Evolutionary conservation across 768 basidiomycete genomes (phyloP), one percentile per base, ranked within the genome.

Genomic region (Boletus vermiculosoides): DNA sequence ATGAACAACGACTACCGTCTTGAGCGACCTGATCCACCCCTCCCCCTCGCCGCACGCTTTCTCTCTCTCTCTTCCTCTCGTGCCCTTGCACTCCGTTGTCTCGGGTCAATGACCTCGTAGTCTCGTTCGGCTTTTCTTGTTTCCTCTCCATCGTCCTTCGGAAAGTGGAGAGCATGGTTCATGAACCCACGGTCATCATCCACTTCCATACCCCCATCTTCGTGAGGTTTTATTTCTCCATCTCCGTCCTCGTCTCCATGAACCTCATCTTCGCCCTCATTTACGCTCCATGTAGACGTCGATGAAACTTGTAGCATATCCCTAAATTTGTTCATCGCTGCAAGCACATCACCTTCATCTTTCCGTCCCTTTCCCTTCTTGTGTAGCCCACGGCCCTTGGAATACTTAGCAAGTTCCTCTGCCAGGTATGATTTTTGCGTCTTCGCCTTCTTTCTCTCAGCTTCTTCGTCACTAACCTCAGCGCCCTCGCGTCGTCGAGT

Each of bases 21-120:
- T 11, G 64, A 36, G 1, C 58, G 64, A 33, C 60, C 46, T 5
- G 15, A 50, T 22, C 68, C 66, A 23, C 64, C 59, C 53, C 55
- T 70, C 18, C 59, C 66, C 45, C 59, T 70, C 12, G 62, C 56
- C 2, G 69, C 73, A 13, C 71, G 69, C 51, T 85, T 90, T 64
- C 85, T 76, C 57, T 89, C 88, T 62, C 78, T 77, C 63, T 91
- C 90, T 66, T 94, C 92, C 64, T 92, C 88, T 64, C 78, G 83
- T 25, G 92, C 92, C 47, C 82, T 74, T 23, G 88, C 89, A 44
- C 86, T 80, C 54, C 92, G 74, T 47, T 82, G 80, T 56, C 92
- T 74, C 0, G 92, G 91, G 67, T 94, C 92, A 67, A 94, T 94
- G 28, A 94, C 91, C 73, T 94, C 91, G 65, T 92, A 93, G 55